Percentiles rank a stretch among this genome's conserved stretches.
These are phyloP conservation scores for Phytophthora niederhauseri DNA, from an alignment of 352 stramenopile genomes.

Conservation along the genomic window DNA sequence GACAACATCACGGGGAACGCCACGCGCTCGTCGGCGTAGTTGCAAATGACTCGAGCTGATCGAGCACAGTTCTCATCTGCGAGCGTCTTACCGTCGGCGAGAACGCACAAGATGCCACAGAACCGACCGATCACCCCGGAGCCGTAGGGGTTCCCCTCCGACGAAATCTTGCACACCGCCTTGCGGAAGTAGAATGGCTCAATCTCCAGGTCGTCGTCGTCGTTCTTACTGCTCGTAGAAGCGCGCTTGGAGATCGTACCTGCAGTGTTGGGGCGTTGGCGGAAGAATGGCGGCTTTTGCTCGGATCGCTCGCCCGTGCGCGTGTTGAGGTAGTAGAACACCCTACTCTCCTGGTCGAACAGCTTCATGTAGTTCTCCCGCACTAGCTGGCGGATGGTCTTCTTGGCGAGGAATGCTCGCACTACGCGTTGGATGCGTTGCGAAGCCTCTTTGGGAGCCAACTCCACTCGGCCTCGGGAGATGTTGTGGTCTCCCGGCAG, in stretches of 20 bases:
- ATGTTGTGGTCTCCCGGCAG: slow-evolving; percentile 30
- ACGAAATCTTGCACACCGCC: slow-evolving; percentile 64
- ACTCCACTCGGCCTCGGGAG: slow-evolving; percentile 22
- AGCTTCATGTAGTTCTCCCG: slow-evolving; percentile 83
- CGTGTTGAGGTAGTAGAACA: slow-evolving; percentile 79
- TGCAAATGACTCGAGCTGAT: slow-evolving; percentile 55
- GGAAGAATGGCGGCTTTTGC: slow-evolving; percentile 57
- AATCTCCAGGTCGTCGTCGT: slow-evolving; percentile 59
- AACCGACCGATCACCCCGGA: slow-evolving; percentile 59
- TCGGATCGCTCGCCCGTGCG: slow-evolving; percentile 44
- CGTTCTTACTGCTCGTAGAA: background rate
- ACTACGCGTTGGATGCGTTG: slow-evolving; percentile 56
- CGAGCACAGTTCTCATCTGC: slow-evolving; percentile 42
- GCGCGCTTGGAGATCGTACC: background rate
- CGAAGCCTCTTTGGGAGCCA: slow-evolving; percentile 43
- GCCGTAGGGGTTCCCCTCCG: slow-evolving; percentile 47
- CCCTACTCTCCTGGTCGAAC: slow-evolving; percentile 48
- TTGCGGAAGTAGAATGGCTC: slow-evolving; percentile 72
- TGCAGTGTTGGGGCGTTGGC: slow-evolving; percentile 28
- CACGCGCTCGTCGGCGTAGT: slow-evolving; percentile 48
- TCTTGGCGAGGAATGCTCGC: slow-evolving; percentile 46
- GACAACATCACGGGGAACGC: slow-evolving; percentile 56
- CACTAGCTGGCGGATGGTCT: slow-evolving; percentile 47
- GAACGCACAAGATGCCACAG: slow-evolving; percentile 52
- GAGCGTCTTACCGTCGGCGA: slow-evolving; percentile 57